A percentile compares a stretch with the other conserved stretches of the same genome.
Evolutionary conservation across 1,284 basidiomycete species (phyloP).

Genomic region (Trametes pubescens): DNA sequence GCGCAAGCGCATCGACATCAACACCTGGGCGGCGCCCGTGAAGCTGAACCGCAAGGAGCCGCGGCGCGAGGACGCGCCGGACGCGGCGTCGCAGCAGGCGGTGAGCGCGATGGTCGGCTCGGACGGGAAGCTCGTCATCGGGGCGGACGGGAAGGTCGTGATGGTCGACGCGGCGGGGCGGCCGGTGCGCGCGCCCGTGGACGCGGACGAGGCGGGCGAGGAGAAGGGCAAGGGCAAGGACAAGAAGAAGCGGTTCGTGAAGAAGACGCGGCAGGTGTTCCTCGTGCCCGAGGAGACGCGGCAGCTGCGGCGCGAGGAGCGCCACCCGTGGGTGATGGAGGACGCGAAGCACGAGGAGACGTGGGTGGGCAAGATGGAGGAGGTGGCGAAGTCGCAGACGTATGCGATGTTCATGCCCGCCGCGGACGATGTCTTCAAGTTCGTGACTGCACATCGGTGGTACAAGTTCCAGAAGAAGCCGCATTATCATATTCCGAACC

Average conservation of each 20-base stretch:
- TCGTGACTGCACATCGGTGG: conserved; percentile 87
- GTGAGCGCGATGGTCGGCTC: conserved; percentile 75
- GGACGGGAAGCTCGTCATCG: conserved; percentile 82
- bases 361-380: conserved; percentile 86
- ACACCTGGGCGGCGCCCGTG: conserved; percentile 72
- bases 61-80: conserved; percentile 58
- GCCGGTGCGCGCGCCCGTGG: conserved; percentile 53
- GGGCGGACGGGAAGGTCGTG: conserved; percentile 74
- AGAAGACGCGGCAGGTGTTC: conserved; percentile 87
- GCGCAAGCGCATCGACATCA: conserved; percentile 70
- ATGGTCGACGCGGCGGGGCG: conserved; percentile 83
- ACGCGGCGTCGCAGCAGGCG: conserved; percentile 51
- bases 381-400: conserved; percentile 62
- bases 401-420: conserved; percentile 70
- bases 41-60: conserved; percentile 88
- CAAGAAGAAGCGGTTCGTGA: conserved; percentile 79
- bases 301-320: conserved; percentile 78
- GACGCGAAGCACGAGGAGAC: conserved; percentile 70
- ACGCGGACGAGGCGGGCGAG: conserved; percentile 27
- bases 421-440: conserved; percentile 79
- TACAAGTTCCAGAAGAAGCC: conserved; percentile 90
- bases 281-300: conserved; percentile 51
- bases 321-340: conserved; percentile 91
- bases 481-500: conserved; percentile 71
- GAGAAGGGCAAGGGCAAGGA: conserved; percentile 51